phyloP scores from a whole-genome alignment of 176 grass and related monocot species.

The Ananas comosus region DNA sequence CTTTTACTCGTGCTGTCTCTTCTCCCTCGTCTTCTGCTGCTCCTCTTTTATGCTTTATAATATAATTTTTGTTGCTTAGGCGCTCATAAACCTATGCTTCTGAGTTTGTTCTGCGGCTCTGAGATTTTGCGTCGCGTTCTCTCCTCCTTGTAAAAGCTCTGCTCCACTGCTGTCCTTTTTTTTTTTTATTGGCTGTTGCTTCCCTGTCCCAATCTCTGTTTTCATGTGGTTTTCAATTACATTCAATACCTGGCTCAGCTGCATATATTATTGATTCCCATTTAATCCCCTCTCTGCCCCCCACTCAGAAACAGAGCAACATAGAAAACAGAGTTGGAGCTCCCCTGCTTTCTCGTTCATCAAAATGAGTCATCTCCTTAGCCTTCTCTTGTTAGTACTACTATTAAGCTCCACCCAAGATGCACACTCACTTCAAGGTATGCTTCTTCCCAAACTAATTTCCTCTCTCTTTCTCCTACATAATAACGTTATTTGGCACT shows the following conservation, averaged over 20 bases:
- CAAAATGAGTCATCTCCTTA: not conserved
- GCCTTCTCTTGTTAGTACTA: not conserved
- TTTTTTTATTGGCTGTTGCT: not conserved
- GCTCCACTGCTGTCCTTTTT: too few relatives aligned
- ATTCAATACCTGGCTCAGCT: not conserved
- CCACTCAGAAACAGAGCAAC: too few relatives aligned
- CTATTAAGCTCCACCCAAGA: conserved; percentile 1
- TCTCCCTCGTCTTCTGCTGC: too few relatives aligned
- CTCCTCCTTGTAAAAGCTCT: too few relatives aligned
- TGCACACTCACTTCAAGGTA: not conserved
- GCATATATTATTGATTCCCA: not conserved
- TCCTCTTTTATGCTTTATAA: too few relatives aligned
- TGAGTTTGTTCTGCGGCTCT: too few relatives aligned
- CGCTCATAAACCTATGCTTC: too few relatives aligned
- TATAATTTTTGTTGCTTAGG: too few relatives aligned
- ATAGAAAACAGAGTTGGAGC: too few relatives aligned
- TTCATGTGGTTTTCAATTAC: not conserved
- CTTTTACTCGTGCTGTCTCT: too few relatives aligned
- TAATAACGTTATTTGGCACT: not conserved
- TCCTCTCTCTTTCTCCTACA: not conserved
- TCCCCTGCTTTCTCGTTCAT: not conserved
- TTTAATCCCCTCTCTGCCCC: not conserved
- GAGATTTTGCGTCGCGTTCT: too few relatives aligned
- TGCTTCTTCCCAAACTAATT: not conserved
- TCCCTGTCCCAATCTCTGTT: not conserved